These are phyloP conservation scores for Tricholoma hemisulphureum DNA, from an alignment of 768 basidiomycete species.

Conservation along the genomic window DNA sequence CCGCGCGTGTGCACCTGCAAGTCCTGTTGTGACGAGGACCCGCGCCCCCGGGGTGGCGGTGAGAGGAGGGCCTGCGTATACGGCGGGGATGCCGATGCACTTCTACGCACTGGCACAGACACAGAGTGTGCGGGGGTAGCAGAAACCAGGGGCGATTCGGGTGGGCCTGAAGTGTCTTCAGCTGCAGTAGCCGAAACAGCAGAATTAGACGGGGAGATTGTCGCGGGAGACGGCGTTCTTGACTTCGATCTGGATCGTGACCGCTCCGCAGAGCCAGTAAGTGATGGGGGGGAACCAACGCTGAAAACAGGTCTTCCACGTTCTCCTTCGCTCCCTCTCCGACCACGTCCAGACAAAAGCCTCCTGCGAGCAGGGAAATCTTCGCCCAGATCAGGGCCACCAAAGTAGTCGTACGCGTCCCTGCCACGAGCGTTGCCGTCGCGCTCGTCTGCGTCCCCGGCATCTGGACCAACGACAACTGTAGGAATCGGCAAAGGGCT, in stretches of 20 bases:
- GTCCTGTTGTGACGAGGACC: slow-evolving; percentile 21
- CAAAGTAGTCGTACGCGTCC: slow-evolving; percentile 60
- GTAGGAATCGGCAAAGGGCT: slow-evolving; percentile 15
- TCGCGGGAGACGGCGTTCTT: slow-evolving; percentile 46
- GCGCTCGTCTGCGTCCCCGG: neutral
- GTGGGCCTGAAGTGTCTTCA: neutral
- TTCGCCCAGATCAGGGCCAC: slow-evolving; percentile 54
- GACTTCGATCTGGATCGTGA: slow-evolving; percentile 43
- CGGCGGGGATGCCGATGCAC: slow-evolving; percentile 21
- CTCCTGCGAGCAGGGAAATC: slow-evolving; percentile 36
- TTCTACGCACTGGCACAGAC: slow-evolving; percentile 13
- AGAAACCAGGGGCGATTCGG: neutral
- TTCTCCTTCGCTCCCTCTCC: slow-evolving; percentile 4
- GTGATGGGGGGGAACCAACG: neutral
- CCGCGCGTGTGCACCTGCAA: slow-evolving; percentile 40
- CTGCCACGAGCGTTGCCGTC: slow-evolving; percentile 18
- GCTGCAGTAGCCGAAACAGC: slow-evolving; percentile 6
- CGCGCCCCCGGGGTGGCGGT: slow-evolving; percentile 28
- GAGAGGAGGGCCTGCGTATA: slow-evolving; percentile 18
- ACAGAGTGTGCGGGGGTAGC: slow-evolving; percentile 20
- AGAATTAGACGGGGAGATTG: slow-evolving; percentile 20
- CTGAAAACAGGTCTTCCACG: neutral
- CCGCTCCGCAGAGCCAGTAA: slow-evolving; percentile 18
- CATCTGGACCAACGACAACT: slow-evolving; percentile 12
- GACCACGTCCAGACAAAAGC: slow-evolving; percentile 9